Percentiles rank a stretch among this genome's conserved stretches.
Conservation (phyloP, 257 asterid genomes). For the Solanum pinnatisectum region DNA sequence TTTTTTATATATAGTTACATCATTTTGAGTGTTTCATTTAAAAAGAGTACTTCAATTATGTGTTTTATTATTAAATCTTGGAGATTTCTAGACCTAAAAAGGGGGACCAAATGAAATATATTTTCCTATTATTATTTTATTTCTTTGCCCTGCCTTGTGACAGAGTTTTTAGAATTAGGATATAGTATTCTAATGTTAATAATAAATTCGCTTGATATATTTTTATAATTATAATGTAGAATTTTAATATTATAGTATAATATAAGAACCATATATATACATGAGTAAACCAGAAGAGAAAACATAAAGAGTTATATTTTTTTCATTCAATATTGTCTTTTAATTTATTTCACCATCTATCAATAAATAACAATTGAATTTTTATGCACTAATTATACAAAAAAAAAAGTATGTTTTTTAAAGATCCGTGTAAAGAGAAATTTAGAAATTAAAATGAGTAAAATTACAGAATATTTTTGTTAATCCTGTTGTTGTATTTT, state of each 20-base stretch:
- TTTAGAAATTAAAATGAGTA: background rate
- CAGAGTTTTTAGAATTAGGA: background rate
- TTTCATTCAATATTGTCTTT: background rate
- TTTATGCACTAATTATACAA: too few relatives aligned
- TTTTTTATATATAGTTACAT: background rate
- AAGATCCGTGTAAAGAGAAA: too few relatives aligned
- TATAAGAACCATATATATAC: too few relatives aligned
- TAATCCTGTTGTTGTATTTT: background rate
- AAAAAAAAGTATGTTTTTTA: too few relatives aligned
- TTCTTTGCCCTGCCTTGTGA: background rate
- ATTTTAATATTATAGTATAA: too few relatives aligned
- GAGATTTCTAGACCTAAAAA: background rate
- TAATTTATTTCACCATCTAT: too few relatives aligned
- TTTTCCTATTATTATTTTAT: too few relatives aligned
- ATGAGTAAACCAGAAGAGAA: background rate
- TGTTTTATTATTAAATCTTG: background rate
- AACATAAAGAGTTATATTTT: too few relatives aligned
- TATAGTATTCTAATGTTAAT: background rate
- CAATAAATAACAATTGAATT: too few relatives aligned
- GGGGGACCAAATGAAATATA: background rate
- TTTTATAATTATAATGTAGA: too few relatives aligned
- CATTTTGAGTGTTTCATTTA: background rate
- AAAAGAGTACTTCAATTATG: background rate
- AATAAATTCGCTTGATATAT: too few relatives aligned
- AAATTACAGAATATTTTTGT: background rate